Evolutionary conservation across 163 green algal species (phyloP).

Genomic region (Scenedesmus sp.): DNA sequence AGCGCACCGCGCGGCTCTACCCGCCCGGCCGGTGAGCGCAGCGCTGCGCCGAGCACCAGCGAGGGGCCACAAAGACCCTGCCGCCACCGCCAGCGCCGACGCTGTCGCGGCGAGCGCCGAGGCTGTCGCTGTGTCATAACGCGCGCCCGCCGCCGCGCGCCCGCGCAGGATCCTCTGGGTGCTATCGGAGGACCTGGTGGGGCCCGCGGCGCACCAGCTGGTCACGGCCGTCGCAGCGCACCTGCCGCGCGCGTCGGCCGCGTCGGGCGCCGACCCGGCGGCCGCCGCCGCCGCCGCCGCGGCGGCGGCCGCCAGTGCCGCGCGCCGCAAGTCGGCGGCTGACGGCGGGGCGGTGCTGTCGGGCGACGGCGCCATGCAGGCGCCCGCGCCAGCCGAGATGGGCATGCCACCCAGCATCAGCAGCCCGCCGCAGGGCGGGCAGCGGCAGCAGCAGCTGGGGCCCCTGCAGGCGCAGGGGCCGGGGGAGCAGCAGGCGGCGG

Average conservation of each 20-base stretch:
- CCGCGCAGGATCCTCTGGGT: slow-evolving; percentile 37
- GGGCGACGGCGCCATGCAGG: not conserved
- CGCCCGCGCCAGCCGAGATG: slow-evolving; percentile 14
- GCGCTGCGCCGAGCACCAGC: too few relatives aligned
- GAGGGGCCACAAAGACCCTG: too few relatives aligned
- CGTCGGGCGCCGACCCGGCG: too few relatives aligned
- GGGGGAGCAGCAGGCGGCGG: slow-evolving; percentile 13
- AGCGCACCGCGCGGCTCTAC: slow-evolving; percentile 26
- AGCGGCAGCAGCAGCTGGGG: slow-evolving; percentile 1
- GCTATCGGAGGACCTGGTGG: slow-evolving; percentile 34
- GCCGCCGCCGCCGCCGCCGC: too few relatives aligned
- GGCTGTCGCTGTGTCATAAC: too few relatives aligned
- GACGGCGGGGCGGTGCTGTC: too few relatives aligned
- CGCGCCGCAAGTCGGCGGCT: too few relatives aligned
- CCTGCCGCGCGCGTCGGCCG: slow-evolving; percentile 11
- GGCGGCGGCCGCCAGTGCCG: too few relatives aligned
- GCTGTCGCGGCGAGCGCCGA: too few relatives aligned
- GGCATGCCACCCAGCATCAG: slow-evolving; percentile 8
- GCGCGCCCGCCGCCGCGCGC: too few relatives aligned
- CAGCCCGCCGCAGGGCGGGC: not conserved
- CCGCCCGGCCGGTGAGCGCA: slow-evolving; percentile 37
- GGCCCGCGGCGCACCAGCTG: slow-evolving; percentile 40
- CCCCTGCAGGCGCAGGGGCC: slow-evolving; percentile 8
- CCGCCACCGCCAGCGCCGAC: too few relatives aligned
- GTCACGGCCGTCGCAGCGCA: slow-evolving; percentile 38